Percentiles rank a stretch among this genome's conserved stretches.
Evolutionary conservation across 768 basidiomycete species (phyloP).

Genomic region (Lentinula sp.): DNA sequence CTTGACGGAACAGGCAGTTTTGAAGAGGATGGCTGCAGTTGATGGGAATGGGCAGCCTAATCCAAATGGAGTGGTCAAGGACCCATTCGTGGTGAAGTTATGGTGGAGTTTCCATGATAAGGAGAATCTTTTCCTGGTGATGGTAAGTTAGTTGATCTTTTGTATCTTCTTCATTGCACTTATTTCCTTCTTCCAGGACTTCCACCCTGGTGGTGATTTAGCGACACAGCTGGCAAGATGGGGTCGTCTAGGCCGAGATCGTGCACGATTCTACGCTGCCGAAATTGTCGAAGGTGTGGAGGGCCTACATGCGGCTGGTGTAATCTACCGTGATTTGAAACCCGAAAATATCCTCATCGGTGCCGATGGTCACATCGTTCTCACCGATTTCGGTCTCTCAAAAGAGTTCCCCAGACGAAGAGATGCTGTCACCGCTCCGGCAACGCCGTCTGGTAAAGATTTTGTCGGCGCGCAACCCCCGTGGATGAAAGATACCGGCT

Average conservation of each 20-base stretch:
- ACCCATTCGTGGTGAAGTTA: conserved; percentile 93
- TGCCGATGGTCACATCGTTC: conserved; percentile 89
- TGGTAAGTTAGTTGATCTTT: conserved; percentile 46
- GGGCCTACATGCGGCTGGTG: conserved; percentile 87
- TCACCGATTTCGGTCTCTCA: conserved; percentile 95
- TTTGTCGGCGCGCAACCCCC: conserved; percentile 59
- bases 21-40: conserved; percentile 84
- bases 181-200: conserved; percentile 48
- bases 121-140: conserved; percentile 94
- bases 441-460: conserved; percentile 51
- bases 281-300: conserved; percentile 97
- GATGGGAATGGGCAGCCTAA: conserved; percentile 32
- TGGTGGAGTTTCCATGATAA: conserved; percentile 99
- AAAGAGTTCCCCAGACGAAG: conserved; percentile 76
- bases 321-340: conserved; percentile 97
- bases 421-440: conserved; percentile 40
- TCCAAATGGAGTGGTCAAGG: conserved; percentile 27
- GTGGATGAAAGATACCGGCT: conserved; percentile 68
- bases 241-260: conserved; percentile 89
- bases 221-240: conserved; percentile 96
- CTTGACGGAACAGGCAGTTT: conserved; percentile 90
- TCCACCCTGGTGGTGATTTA: conserved; percentile 93
- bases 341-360: conserved; percentile 97
- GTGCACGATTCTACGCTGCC: conserved; percentile 94
- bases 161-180: conserved; percentile 8